phyloP scores from a whole-genome alignment of 176 grass and related monocot species.

The Carex parvula region DNA sequence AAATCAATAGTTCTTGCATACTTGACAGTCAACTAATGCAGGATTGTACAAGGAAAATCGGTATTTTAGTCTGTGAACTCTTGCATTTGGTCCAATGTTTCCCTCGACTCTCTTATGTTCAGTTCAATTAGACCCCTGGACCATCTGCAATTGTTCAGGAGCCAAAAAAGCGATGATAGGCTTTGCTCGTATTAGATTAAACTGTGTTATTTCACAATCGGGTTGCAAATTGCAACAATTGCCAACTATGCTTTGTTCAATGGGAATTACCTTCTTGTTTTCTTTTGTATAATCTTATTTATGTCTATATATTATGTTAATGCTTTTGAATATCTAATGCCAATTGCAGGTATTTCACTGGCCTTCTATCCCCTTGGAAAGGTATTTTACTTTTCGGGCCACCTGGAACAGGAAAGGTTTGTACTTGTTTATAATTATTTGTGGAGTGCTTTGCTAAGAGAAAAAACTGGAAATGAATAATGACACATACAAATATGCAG shows the following conservation, averaged over 20 bases:
- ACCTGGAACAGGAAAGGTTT: conserved; percentile 55
- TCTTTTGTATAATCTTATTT: not conserved
- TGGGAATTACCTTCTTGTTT: not conserved
- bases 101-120: not conserved
- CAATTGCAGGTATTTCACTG: conserved; percentile 45
- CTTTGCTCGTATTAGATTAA: not conserved
- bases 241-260: not conserved
- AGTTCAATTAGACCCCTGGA: not conserved
- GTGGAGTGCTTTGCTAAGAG: not conserved
- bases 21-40: not conserved
- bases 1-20: not conserved
- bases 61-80: not conserved
- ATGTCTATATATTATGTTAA: not conserved
- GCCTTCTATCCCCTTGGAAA: conserved; percentile 54
- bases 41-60: not conserved
- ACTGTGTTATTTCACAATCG: not conserved
- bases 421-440: conserved; percentile 17
- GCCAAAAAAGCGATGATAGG: not conserved
- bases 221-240: not conserved
- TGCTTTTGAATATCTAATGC: not conserved
- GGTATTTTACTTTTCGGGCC: conserved; percentile 57
- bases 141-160: not conserved
- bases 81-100: not conserved
- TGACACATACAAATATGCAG: not conserved
- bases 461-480: not conserved